These are phyloP conservation scores for Trichoderma sp. DNA, from an alignment of 2,329 filamentous ascomycete genomes.

Conservation along the genomic window DNA sequence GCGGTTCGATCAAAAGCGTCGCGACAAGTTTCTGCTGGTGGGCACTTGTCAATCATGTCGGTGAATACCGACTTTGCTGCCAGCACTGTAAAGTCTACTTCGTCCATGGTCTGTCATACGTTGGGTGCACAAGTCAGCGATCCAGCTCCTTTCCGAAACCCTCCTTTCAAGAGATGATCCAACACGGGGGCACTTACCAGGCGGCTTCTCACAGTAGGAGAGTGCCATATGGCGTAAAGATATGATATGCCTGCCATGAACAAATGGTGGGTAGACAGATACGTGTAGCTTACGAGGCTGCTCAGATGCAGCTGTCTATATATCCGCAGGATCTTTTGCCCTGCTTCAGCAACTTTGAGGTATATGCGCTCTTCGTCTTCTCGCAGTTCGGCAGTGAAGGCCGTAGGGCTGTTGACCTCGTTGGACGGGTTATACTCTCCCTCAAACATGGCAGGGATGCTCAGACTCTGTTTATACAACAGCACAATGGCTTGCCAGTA, in stretches of 20 bases:
- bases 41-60: slow-evolving; percentile 91
- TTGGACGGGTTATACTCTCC: slow-evolving; percentile 70
- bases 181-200: slow-evolving; percentile 60
- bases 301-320: slow-evolving; percentile 88
- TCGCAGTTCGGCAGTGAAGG: slow-evolving; percentile 64
- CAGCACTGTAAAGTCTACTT: slow-evolving; percentile 95
- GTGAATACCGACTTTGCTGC: slow-evolving; percentile 90
- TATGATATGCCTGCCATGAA: slow-evolving; percentile 98
- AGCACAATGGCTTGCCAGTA: slow-evolving; percentile 98
- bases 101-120: slow-evolving; percentile 71
- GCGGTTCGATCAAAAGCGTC: slow-evolving; percentile 95
- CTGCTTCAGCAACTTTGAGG: slow-evolving; percentile 91
- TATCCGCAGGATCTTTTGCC: slow-evolving; percentile 86
- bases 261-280: slow-evolving; percentile 90
- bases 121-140: not conserved
- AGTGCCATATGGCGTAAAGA: slow-evolving; percentile 97
- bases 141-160: not conserved
- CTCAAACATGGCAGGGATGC: slow-evolving; percentile 81
- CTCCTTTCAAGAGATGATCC: not conserved
- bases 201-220: slow-evolving; percentile 79
- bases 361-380: slow-evolving; percentile 92
- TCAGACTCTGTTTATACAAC: slow-evolving; percentile 88
- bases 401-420: slow-evolving; percentile 63
- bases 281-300: slow-evolving; percentile 92
- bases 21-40: slow-evolving; percentile 89